Base-by-base conservation (phyloP, 2,329 filamentous ascomycete species). In the Trichoderma koningiopsis region DNA sequence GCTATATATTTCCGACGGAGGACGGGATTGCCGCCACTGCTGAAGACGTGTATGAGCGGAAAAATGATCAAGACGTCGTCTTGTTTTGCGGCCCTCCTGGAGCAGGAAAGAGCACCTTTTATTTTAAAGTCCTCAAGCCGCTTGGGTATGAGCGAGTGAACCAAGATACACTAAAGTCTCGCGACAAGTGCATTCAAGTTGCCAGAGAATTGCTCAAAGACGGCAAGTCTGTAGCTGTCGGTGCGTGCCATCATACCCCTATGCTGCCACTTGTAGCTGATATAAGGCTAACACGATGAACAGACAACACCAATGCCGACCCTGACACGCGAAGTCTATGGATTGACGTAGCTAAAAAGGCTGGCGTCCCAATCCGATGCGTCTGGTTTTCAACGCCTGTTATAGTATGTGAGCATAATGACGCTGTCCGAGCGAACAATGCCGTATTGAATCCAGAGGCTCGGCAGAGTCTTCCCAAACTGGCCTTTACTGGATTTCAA, bases 221-320 rank as follows among this genome's bases (percentile, higher is more conserved):
- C 29, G 89, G 90, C 1, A 84, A 84, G 27, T 92, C 92, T 2
- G 88, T 97, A 4, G 93, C 86, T 31, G 86, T 98, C 70, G 93
- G 93, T 96, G 85, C 73, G 89, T 83, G 70, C 71, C 69, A 37
- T 49, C 40, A 27, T 33, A 40, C 47, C 43, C 67, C 58, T 67
- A 31, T 24, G 13, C n/a, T 27, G 22, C 22, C n/a, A 37, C 19
- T 59, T 16, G 13, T 8, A 59, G 11, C 5, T 27, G 40, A 35
- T 22, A 52, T 16, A 10, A n/a, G 35, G 40, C 55, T 67, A 11
- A 67, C 43, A 37, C 29, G 29, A 35, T 22, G 43, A 55, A 68
- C 61, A 96, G 96, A 99, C 80, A 98, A 97, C 79, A 98, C 96
- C n/a, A 99, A 99, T 77, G 88, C 94, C 35, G 92, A 97, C 80